A percentile compares a stretch with the other conserved stretches of the same genome.
Evolutionary conservation across 257 asterid genomes (phyloP).

Genomic region (Forsythia suspensa): DNA sequence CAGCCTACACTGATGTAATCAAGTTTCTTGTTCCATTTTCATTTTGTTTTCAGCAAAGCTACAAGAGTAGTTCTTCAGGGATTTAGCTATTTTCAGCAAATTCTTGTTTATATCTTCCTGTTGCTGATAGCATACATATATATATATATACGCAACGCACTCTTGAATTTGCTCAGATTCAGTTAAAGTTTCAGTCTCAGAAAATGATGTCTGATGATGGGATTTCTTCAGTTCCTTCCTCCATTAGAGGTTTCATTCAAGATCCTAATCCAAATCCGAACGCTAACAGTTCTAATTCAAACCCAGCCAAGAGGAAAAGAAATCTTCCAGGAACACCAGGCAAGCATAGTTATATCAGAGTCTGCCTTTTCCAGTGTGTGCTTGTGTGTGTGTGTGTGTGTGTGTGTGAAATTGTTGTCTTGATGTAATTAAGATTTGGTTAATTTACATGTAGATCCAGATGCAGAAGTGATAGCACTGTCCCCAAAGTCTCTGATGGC

Average conservation of each 20-base stretch:
- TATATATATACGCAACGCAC: neutral
- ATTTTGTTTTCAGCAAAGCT: constrained; percentile 36
- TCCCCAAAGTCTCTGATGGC: constrained; percentile 93
- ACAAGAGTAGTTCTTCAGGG: constrained; percentile 3
- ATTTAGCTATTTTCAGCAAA: constrained; percentile 49
- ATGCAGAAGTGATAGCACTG: constrained; percentile 86
- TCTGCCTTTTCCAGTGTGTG: neutral
- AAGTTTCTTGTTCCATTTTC: constrained; percentile 11
- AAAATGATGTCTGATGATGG: constrained; percentile 77
- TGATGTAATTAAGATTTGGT: neutral
- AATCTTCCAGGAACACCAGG: constrained; percentile 94
- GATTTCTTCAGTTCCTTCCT: constrained; percentile 49
- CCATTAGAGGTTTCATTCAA: constrained; percentile 62
- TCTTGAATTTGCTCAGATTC: neutral
- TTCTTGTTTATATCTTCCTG: constrained; percentile 35
- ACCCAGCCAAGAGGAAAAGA: constrained; percentile 65
- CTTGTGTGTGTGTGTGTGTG: too few relatives aligned
- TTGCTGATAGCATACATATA: constrained; percentile 12
- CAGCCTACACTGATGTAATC: neutral
- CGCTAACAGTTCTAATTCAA: constrained; percentile 48
- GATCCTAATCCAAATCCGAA: constrained; percentile 43
- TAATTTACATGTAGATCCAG: constrained; percentile 66
- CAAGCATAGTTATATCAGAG: neutral
- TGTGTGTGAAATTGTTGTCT: neutral
- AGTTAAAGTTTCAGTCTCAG: neutral